Evolutionary conservation across 352 stramenopile genomes (phyloP).

Genomic region (Phytophthora kernoviae): DNA sequence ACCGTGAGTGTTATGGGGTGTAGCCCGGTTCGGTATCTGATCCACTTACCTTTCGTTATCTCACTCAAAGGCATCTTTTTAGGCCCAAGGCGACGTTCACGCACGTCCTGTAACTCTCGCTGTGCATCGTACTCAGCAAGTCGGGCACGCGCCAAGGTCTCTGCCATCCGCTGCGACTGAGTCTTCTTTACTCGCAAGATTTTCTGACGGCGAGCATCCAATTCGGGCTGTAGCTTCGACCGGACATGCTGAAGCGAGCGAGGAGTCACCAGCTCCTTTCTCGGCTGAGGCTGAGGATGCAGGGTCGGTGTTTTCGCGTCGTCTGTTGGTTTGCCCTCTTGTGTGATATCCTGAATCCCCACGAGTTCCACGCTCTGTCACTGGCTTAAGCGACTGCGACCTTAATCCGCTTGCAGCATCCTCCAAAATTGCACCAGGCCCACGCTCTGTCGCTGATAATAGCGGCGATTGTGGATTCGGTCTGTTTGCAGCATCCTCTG

Average conservation of each 20-base stretch:
- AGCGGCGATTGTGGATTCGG: too few relatives aligned
- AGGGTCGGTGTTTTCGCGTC: conserved; percentile 14
- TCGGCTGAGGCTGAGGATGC: conserved; percentile 17
- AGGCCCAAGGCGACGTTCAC: conserved; percentile 14
- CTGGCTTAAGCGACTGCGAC: too few relatives aligned
- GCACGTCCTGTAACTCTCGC: conserved; percentile 31
- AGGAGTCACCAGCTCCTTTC: conserved; percentile 10
- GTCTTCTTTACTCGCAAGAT: conserved; percentile 79
- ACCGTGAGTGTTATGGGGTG: neutral
- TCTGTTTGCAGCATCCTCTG: too few relatives aligned
- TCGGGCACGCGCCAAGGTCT: conserved; percentile 57
- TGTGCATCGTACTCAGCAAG: conserved; percentile 64
- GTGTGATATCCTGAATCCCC: conserved; percentile 8
- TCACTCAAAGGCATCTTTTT: conserved; percentile 55
- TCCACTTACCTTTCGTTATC: conserved; percentile 57
- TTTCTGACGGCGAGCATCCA: conserved; percentile 58
- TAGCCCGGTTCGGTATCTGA: neutral
- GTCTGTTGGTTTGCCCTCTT: neutral
- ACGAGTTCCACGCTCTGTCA: too few relatives aligned
- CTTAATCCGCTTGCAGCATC: too few relatives aligned
- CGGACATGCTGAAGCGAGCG: conserved; percentile 42
- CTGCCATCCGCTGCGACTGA: conserved; percentile 76
- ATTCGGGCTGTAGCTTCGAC: conserved; percentile 71
- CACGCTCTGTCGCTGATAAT: too few relatives aligned
- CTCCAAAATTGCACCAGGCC: too few relatives aligned